Conservation (phyloP, 2,329 filamentous ascomycete species). For the Lasiodiplodia theobromae region DNA sequence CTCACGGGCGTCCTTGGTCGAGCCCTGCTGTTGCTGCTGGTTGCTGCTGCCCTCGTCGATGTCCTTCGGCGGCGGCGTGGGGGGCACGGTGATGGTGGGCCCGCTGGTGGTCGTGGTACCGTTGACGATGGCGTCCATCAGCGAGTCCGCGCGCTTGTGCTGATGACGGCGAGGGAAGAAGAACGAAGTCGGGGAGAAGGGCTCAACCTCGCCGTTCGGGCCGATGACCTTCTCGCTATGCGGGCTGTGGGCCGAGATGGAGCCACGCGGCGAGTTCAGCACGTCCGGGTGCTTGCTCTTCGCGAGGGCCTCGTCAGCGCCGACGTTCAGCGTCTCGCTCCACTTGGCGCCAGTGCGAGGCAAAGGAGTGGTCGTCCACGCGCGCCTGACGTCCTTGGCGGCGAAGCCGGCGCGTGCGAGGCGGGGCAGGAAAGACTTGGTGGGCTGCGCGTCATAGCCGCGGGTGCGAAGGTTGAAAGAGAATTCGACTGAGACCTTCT, state of each 20-base stretch:
- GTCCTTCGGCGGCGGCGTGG: constrained; percentile 37
- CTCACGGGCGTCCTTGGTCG: constrained; percentile 72
- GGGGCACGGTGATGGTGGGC: not conserved
- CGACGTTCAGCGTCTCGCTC: constrained; percentile 46
- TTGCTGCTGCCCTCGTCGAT: constrained; percentile 33
- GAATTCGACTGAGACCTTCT: constrained; percentile 89
- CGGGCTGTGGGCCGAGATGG: not conserved
- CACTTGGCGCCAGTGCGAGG: constrained; percentile 58
- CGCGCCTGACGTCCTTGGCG: constrained; percentile 73
- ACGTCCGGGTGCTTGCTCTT: constrained; percentile 8
- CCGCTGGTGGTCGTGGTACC: not conserved
- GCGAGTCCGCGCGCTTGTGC: constrained; percentile 22
- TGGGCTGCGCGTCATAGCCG: constrained; percentile 86
- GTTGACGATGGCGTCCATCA: not conserved
- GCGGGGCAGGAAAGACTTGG: constrained; percentile 79
- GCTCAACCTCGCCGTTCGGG: constrained; percentile 39
- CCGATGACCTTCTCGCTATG: constrained; percentile 45
- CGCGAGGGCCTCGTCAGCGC: constrained; percentile 38
- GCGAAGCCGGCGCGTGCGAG: constrained; percentile 76
- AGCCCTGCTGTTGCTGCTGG: constrained; percentile 38
- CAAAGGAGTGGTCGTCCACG: constrained; percentile 90
- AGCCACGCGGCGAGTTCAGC: constrained; percentile 16
- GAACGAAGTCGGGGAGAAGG: not conserved
- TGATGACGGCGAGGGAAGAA: not conserved
- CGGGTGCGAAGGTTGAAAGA: constrained; percentile 86